Evolutionary conservation across 495 filamentous ascomycete genomes (phyloP).

Genomic region (Halenospora varia): DNA sequence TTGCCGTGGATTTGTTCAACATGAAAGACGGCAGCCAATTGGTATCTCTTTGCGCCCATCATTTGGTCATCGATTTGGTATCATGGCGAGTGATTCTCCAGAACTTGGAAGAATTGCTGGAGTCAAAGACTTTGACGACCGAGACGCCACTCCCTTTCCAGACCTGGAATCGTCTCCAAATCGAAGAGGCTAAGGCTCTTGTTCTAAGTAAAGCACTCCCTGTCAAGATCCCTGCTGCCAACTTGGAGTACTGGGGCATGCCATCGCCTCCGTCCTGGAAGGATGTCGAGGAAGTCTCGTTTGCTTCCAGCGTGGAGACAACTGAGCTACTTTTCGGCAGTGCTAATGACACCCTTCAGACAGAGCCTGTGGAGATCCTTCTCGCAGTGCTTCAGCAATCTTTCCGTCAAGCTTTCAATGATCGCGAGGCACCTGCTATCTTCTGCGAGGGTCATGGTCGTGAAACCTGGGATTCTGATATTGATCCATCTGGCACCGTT

Average conservation of each 20-base stretch:
- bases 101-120: constrained; percentile 59
- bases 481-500: constrained; percentile 55
- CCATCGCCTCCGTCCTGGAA: constrained; percentile 11
- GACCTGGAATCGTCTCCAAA: constrained; percentile 52
- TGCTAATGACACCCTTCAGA: constrained; percentile 42
- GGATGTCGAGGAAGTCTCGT: constrained; percentile 49
- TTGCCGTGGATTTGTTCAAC: constrained; percentile 46
- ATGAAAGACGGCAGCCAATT: constrained; percentile 41
- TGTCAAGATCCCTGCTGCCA: constrained; percentile 18
- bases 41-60: constrained; percentile 62
- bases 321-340: constrained; percentile 39
- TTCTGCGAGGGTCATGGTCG: constrained; percentile 55
- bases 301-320: constrained; percentile 37
- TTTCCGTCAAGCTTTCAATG: constrained; percentile 37
- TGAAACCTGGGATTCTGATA: constrained; percentile 43
- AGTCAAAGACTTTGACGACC: constrained; percentile 38
- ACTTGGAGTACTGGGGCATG: constrained; percentile 51
- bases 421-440: not conserved
- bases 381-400: constrained; percentile 47
- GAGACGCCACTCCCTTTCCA: constrained; percentile 54
- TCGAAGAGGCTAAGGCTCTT: constrained; percentile 3
- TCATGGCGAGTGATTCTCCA: constrained; percentile 67
- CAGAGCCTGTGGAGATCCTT: constrained; percentile 50
- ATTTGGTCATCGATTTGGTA: constrained; percentile 63
- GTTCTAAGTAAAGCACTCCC: not conserved